A percentile compares a stretch with the other conserved stretches of the same genome.
Conservation (phyloP, 352 stramenopile species). For the Phytopythium delawarense region DNA sequence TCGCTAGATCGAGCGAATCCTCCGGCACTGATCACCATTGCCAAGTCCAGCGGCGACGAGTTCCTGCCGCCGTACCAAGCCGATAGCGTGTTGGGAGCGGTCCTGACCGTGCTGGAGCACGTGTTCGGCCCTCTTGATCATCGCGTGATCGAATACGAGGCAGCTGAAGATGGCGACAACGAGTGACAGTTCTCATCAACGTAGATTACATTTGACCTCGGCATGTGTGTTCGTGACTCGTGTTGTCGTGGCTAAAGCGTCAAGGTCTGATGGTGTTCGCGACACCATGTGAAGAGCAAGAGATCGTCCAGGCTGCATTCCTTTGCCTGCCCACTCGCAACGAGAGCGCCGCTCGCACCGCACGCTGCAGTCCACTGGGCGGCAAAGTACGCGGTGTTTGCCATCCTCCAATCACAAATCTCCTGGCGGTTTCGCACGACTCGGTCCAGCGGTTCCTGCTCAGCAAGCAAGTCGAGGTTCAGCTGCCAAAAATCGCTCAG, state of each 20-base stretch:
- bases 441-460: conserved; percentile 18
- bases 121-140: conserved; percentile 26
- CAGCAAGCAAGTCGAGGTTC: conserved; percentile 27
- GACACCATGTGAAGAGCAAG: conserved; percentile 52
- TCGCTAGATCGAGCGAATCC: conserved; percentile 14
- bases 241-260: conserved; percentile 19
- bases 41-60: conserved; percentile 69
- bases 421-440: conserved; percentile 17
- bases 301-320: conserved; percentile 42
- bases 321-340: conserved; percentile 12
- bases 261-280: conserved; percentile 46
- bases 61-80: conserved; percentile 69
- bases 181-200: neutral
- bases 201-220: too few relatives aligned
- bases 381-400: conserved; percentile 26
- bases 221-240: neutral
- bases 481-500: conserved; percentile 62
- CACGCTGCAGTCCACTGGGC: conserved; percentile 41
- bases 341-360: conserved; percentile 15
- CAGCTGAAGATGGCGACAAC: conserved; percentile 10
- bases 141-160: conserved; percentile 57
- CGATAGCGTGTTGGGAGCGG: conserved; percentile 32
- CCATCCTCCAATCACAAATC: conserved; percentile 44
- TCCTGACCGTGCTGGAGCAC: conserved; percentile 45
- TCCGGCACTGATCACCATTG: conserved; percentile 79